These are phyloP conservation scores for Boletellus ananas DNA, from an alignment of 768 basidiomycete genomes.

Conservation along the genomic window DNA sequence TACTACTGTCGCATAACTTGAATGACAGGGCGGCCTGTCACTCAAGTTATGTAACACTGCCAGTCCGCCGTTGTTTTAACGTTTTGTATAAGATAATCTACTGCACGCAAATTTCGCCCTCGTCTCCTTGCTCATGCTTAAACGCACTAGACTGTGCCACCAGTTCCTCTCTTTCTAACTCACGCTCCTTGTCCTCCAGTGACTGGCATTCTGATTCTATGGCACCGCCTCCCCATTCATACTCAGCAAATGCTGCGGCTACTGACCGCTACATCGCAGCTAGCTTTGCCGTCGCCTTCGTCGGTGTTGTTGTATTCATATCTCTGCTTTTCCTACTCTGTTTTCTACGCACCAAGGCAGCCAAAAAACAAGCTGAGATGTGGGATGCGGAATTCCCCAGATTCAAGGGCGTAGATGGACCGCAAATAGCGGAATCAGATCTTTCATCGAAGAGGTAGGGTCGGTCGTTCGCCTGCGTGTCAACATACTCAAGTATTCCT, in stretches of 20 bases:
- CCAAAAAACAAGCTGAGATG: conserved; percentile 34
- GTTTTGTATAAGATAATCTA: conserved; percentile 10
- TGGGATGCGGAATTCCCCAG: conserved; percentile 41
- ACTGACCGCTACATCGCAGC: conserved; percentile 46
- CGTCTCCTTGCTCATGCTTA: conserved; percentile 3
- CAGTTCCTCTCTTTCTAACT: conserved; percentile 5
- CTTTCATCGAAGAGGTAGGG: conserved; percentile 13
- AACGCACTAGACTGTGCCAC: background rate
- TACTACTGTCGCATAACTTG: too few species aligned
- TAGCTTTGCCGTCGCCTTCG: conserved; percentile 31
- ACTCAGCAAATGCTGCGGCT: background rate
- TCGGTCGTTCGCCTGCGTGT: background rate
- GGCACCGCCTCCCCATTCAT: background rate
- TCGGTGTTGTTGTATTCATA: conserved; percentile 26
- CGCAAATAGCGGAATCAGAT: conserved; percentile 5
- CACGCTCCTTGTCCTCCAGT: conserved; percentile 11
- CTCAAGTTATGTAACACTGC: conserved; percentile 1
- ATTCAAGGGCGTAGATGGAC: conserved; percentile 2
- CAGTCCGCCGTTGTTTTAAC: background rate
- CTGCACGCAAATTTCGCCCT: background rate
- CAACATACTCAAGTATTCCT: conserved; percentile 16
- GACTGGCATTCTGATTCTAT: conserved; percentile 11
- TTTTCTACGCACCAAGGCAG: conserved; percentile 39
- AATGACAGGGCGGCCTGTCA: too few species aligned
- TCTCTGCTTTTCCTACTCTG: conserved; percentile 36